Base-by-base conservation (phyloP, 768 basidiomycete genomes). In the Clitopilus passeckerianus region DNA sequence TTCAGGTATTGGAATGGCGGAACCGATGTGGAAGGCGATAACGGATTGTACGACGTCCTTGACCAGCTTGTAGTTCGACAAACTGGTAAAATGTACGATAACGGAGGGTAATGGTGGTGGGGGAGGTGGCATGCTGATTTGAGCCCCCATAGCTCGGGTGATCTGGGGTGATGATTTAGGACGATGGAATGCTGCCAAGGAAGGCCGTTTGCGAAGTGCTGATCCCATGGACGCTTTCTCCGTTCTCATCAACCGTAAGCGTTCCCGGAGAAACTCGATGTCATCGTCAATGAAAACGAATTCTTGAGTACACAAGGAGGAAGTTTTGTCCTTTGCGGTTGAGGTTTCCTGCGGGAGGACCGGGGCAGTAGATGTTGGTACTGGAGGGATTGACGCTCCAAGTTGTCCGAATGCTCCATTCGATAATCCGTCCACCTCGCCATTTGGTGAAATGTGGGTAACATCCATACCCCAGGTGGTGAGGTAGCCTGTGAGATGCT, bases 401-500 rank as follows among this genome's bases (percentile, higher is more conserved):
- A 50, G 46, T 5, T 18, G 46, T 12, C 46, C 46, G 10, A 23
- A 50, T 12, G 18, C 18, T 9, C 6, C 15, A 23, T 53, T 71
- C 5, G 64, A 68, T 56, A 66, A 63, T 7, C 67, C 70, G 56
- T 90, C 86, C 1, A 71, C 71, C 20, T 80, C 82, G 10, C 79
- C 77, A 56, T 87, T 86, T 1, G 82, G 77, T 7, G 87, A 85
- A 46, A 87, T 79, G 73, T 95, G 93, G 56, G 84, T 87, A 44
- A 98, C 87, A 66, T 96, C 93, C 87, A 98, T 83, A 12, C 95
- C 95, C 96, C 96, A 98, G 5, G 90, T 84, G 20, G 91, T 91
- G 59, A 99, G 80, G 72, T 96, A 97, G 64, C 90, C 90, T 23
- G 95, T 95, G 34, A 99, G 77, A 71, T 97, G 93, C 56, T 90